phyloP scores from a whole-genome alignment of 208 protist genomes.

The Leishmania major region DNA sequence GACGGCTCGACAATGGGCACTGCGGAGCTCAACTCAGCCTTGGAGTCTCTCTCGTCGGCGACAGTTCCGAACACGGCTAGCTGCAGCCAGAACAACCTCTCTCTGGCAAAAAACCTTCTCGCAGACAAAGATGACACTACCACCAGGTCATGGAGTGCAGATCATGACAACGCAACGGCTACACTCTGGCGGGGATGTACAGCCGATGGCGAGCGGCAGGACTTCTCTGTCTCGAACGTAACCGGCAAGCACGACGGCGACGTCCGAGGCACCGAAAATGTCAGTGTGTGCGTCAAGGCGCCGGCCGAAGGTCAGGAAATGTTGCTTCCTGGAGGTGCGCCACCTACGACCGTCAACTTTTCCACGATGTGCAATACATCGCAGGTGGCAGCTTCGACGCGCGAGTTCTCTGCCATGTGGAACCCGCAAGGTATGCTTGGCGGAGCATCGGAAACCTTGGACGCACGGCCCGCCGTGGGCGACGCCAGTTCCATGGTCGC shows the following conservation, averaged over 20 bases:
- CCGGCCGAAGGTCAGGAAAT: not conserved
- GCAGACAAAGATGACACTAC: not conserved
- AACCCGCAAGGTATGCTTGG: constrained; percentile 21
- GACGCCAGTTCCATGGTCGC: constrained; percentile 16
- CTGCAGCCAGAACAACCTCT: constrained; percentile 4
- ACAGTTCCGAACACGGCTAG: not conserved
- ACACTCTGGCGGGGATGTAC: constrained; percentile 3
- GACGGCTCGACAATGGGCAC: not conserved
- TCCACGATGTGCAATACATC: not conserved
- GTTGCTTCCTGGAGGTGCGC: no score
- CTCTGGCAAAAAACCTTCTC: not conserved
- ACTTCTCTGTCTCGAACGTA: not conserved
- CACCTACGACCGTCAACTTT: not conserved
- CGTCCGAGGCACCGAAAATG: not conserved
- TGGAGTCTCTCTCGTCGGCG: not conserved
- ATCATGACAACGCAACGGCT: not conserved
- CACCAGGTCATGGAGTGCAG: constrained; percentile 16
- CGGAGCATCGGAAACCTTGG: not conserved
- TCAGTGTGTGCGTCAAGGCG: not conserved
- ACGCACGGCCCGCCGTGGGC: not conserved
- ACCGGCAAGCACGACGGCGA: not conserved
- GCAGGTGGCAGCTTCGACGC: not conserved
- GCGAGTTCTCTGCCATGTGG: constrained; percentile 6
- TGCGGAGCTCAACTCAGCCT: not conserved
- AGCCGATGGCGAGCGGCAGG: not conserved